phyloP scores from a whole-genome alignment of 352 stramenopile species.

The Pythium phragmitis region DNA sequence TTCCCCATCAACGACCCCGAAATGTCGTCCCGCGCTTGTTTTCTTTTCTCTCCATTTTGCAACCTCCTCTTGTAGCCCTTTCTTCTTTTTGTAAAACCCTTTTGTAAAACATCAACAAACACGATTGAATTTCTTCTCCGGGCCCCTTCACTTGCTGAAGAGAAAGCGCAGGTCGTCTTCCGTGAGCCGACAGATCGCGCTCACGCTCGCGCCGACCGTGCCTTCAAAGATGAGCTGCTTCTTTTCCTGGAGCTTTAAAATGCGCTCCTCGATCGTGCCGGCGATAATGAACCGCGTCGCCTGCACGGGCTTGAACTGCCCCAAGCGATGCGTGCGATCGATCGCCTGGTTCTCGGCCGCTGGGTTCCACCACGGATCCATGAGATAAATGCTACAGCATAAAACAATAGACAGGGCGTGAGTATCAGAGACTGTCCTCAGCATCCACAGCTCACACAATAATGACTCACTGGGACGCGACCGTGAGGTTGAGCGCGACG shows the following conservation, averaged over 20 bases:
- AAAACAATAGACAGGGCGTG: no score
- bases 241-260: slow-evolving; percentile 95
- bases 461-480: slow-evolving; percentile 90
- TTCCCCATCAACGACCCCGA: not conserved
- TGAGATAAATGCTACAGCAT: slow-evolving; percentile 90
- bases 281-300: slow-evolving; percentile 98
- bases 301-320: slow-evolving; percentile 97
- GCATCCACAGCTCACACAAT: not conserved
- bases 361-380: slow-evolving; percentile 99
- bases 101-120: slow-evolving; percentile 29
- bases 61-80: slow-evolving; percentile 21
- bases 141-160: slow-evolving; percentile 48
- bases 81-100: slow-evolving; percentile 13
- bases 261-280: slow-evolving; percentile 97
- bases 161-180: slow-evolving; percentile 94
- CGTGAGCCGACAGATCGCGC: slow-evolving; percentile 88
- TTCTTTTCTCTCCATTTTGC: slow-evolving; percentile 23
- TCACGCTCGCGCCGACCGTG: slow-evolving; percentile 94
- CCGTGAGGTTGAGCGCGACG: slow-evolving; percentile 98
- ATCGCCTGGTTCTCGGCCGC: slow-evolving; percentile 95
- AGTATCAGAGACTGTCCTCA: slow-evolving; percentile 15
- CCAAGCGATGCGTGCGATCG: slow-evolving; percentile 97
- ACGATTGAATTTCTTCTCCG: not conserved
- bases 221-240: slow-evolving; percentile 98
- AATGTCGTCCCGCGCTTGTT: not conserved